Conservation (phyloP, 345 rosid species). For the Aurinia saxatilis region DNA sequence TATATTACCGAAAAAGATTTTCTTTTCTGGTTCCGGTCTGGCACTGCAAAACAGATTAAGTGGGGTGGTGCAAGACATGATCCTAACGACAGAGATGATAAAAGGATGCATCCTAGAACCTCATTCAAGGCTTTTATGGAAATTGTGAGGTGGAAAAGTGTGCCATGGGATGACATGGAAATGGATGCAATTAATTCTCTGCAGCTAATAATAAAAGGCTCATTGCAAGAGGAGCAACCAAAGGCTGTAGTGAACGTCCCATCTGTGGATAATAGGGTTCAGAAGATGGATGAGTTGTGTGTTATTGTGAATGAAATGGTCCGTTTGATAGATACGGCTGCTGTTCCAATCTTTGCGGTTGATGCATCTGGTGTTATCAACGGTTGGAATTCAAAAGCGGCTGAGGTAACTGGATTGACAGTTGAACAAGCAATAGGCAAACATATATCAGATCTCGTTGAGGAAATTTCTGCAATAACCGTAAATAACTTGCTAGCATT, state of each 20-base stretch:
- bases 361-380: conserved; percentile 61
- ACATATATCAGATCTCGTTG: conserved; percentile 47
- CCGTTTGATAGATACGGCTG: conserved; percentile 80
- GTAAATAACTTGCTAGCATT: conserved; percentile 37
- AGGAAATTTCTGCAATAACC: conserved; percentile 37
- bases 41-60: conserved; percentile 67
- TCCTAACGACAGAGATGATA: conserved; percentile 59
- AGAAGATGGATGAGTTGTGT: conserved; percentile 51
- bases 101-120: conserved; percentile 79
- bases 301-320: conserved; percentile 70
- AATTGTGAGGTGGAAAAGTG: conserved; percentile 61
- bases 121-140: conserved; percentile 85
- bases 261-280: conserved; percentile 39
- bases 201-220: conserved; percentile 68
- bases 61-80: conserved; percentile 92
- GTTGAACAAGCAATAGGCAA: conserved; percentile 72
- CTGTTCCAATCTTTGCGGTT: conserved; percentile 74
- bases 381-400: conserved; percentile 78
- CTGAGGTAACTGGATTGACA: conserved; percentile 62
- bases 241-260: conserved; percentile 44
- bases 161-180: conserved; percentile 79
- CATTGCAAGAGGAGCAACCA: conserved; percentile 54
- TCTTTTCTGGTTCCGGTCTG: conserved; percentile 84
- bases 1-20: conserved; percentile 56
- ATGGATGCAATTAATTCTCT: conserved; percentile 87